Conservation (phyloP, 371 early-diverging fungal species). For the Choanephora cucurbitarum region DNA sequence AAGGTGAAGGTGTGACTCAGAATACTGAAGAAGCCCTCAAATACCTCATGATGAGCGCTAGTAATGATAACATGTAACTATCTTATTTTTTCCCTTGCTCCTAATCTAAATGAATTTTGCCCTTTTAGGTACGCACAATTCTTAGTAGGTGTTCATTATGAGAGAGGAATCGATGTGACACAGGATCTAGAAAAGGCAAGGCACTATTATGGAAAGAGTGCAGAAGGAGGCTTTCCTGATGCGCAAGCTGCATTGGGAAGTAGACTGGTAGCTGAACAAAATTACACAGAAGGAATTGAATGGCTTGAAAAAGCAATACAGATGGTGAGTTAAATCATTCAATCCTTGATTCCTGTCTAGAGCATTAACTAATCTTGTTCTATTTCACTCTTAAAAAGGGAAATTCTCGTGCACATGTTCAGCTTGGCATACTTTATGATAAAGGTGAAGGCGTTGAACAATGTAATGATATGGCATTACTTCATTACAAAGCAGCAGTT, state of each 20-base stretch:
- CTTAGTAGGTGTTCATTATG: slow-evolving; percentile 45
- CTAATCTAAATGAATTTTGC: neutral
- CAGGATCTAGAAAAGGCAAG: slow-evolving; percentile 35
- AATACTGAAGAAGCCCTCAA: slow-evolving; percentile 32
- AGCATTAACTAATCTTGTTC: neutral
- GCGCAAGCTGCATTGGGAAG: slow-evolving; percentile 53
- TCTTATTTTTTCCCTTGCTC: neutral
- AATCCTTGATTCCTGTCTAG: neutral
- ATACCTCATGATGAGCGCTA: slow-evolving; percentile 38
- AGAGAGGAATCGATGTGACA: slow-evolving; percentile 40
- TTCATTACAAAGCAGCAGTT: slow-evolving; percentile 45
- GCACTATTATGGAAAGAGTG: slow-evolving; percentile 37
- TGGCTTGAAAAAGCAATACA: slow-evolving; percentile 48
- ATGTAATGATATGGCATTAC: slow-evolving; percentile 30
- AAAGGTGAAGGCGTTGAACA: slow-evolving; percentile 38
- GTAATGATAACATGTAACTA: slow-evolving; percentile 42
- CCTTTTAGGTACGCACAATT: slow-evolving; percentile 50
- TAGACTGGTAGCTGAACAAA: slow-evolving; percentile 28
- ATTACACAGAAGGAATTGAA: slow-evolving; percentile 34
- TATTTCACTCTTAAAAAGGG: slow-evolving; percentile 17
- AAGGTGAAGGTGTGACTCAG: slow-evolving; percentile 43
- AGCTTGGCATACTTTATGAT: slow-evolving; percentile 48
- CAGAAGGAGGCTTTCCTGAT: slow-evolving; percentile 43
- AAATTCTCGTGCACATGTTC: slow-evolving; percentile 42
- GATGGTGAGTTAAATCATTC: slow-evolving; percentile 25